Conservation (phyloP, 352 stramenopile species). For the Albugo laibachii region DNA sequence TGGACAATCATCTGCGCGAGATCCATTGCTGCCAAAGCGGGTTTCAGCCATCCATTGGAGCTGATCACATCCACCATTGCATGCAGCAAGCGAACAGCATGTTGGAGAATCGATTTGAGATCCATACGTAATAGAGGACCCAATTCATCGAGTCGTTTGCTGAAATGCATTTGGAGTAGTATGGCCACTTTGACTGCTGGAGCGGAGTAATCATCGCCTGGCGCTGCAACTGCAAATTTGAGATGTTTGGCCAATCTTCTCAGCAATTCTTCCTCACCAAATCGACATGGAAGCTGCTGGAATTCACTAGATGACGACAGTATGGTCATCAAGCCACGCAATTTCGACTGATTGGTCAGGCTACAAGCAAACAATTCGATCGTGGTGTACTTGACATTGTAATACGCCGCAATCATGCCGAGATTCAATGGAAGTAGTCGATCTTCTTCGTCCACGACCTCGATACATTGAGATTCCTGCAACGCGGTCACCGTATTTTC, state of each 20-base stretch:
- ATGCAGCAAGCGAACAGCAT: slow-evolving; percentile 89
- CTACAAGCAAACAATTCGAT: slow-evolving; percentile 98
- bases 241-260: slow-evolving; percentile 88
- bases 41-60: slow-evolving; percentile 97
- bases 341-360: slow-evolving; percentile 92
- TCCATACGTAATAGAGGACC: slow-evolving; percentile 85
- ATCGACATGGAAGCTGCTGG: slow-evolving; percentile 83
- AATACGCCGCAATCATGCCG: slow-evolving; percentile 99
- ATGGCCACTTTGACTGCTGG: slow-evolving; percentile 93
- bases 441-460: slow-evolving; percentile 86
- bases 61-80: slow-evolving; percentile 98
- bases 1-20: slow-evolving; percentile 98
- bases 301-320: slow-evolving; percentile 93
- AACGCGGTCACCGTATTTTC: slow-evolving; percentile 93
- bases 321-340: slow-evolving; percentile 93
- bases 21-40: slow-evolving; percentile 96
- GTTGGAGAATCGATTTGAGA: slow-evolving; percentile 78
- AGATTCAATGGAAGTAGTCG: slow-evolving; percentile 93
- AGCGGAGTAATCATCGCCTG: slow-evolving; percentile 76
- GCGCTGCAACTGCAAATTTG: slow-evolving; percentile 77
- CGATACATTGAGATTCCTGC: slow-evolving; percentile 91
- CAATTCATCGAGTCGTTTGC: slow-evolving; percentile 77
- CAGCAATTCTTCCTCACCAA: slow-evolving; percentile 86
- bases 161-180: slow-evolving; percentile 95
- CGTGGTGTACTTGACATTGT: slow-evolving; percentile 98